Evolutionary conservation across 225 moss, liverwort and hornwort genomes (phyloP), one percentile per base, ranked within the genome.

Genomic region (Pseudisothecium myosuroides): DNA sequence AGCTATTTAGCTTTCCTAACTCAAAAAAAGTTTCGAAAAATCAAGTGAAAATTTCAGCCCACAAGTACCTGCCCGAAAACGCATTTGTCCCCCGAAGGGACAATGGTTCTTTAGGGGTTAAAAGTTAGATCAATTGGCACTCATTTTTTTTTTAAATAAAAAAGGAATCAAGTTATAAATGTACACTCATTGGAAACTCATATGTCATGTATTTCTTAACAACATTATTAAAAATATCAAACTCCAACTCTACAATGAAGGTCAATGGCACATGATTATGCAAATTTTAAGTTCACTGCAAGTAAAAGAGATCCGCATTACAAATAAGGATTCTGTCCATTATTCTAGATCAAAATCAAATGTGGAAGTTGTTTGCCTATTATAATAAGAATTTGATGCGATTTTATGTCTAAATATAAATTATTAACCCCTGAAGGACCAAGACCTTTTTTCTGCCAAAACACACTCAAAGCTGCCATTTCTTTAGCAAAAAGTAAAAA

Each of bases 111-210:
- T n/a, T n/a, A n/a, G n/a, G n/a, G n/a, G n/a, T n/a, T n/a, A n/a
- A n/a, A n/a, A n/a, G n/a, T n/a, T 0, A 50, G 31, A 50, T 5
- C 5, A 50, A 12, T 0, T 1, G 1, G 5, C 20, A 12, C 7
- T 49, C 19, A 32, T 12, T 2, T 43, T 27, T 32, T 43, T 15
- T 45, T 27, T 39, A 28, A 72, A 28, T 5, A 18, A 4, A 17
- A 6, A 73, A 29, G 7, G 27, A 15, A 52, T 34, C 5, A 23
- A 36, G 0, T 76, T 36, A 14, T 10, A 39, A 58, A 1, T 39
- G 7, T 39, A n/a, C 5, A n/a, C 3, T 18, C 7, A 5, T 58
- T 8, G 3, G 0, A 56, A 27, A 37, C 4, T 55, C 0, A 0
- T 9, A 14, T 54, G 9, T 14, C 14, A 52, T 15, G 1, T 9